Base-by-base conservation (phyloP, 2,329 filamentous ascomycete species). In the Trichoderma sp. region DNA sequence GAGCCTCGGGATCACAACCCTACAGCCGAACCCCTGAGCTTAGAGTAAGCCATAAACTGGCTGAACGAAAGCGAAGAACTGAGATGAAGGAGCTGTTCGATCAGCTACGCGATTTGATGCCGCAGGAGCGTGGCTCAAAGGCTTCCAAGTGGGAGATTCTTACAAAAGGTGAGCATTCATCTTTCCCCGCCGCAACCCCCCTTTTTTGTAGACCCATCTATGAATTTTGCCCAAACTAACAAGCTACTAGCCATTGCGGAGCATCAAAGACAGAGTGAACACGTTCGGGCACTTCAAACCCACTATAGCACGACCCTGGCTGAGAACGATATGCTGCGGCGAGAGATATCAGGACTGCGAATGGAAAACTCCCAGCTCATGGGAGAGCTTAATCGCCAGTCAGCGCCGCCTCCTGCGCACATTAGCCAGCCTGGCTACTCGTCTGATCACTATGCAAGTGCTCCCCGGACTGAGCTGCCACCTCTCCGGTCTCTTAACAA, bases 21-120 rank as follows among this genome's bases (percentile, higher is more conserved):
- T 96, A 96, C 78, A 94, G 92, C 74, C 84, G 92, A 52, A 96
- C 92, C 0, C 92, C 92, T 0, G 92, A 96, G 78, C 83, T 96
- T 49, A 88, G 92, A 27, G 88, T 95, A 60, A 95, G 92, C 76
- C 92, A 96, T 80, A 96, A 96, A 79, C 86, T 96, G 68, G 92
- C 92, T 0, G 92, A 96, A 80, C 86, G 92, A 47, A 96, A 96
- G 81, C 87, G 92, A 49, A 85, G 92, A 71, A 94, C 92, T 10
- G 92, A 96, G 77, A 96, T 96, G 92, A 96, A 96, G 81, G 90
- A 92, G 75, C 81, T 96, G 0, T 96, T 96, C 76, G 92, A 96
- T 73, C 90, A 93, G 74, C 82, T 96, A 10, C 88, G 93, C 73
- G 90, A 92, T 73, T 83, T 93, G 47, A 90, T 95, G 81, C 92